Percentiles rank a stretch among this genome's conserved stretches.
Conservation (phyloP, 164 flowering plant genomes). For the Hamamelis virginiana region DNA sequence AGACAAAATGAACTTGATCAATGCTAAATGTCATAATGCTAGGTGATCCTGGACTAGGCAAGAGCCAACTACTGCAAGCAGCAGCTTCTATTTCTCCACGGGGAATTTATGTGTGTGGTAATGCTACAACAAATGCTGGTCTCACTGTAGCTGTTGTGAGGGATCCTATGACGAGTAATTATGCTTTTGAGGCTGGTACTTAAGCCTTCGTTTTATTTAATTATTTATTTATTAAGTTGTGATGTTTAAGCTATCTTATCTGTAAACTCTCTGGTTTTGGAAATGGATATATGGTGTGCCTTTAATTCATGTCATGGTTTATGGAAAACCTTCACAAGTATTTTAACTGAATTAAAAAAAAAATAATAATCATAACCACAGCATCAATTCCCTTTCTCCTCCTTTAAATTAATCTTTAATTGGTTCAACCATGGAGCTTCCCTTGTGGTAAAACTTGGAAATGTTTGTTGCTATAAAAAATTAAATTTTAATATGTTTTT, state of each 20-base stretch:
- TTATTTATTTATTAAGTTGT: background rate
- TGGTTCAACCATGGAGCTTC: background rate
- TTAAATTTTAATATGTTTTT: background rate
- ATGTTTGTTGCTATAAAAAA: background rate
- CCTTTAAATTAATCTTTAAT: no score
- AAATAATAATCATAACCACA: background rate
- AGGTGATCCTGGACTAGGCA: constrained; percentile 99
- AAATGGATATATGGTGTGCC: background rate
- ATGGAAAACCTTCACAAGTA: constrained; percentile 4
- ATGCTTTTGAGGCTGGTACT: constrained; percentile 98
- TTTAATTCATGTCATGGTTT: background rate
- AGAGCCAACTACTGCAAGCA: constrained; percentile 97
- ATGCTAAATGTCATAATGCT: constrained; percentile 18
- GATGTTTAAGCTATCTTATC: background rate
- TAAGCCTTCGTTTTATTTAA: constrained; percentile 1
- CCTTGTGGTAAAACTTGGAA: background rate
- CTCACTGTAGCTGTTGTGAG: constrained; percentile 98
- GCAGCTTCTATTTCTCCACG: constrained; percentile 96
- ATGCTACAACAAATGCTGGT: constrained; percentile 98
- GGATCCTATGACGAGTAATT: constrained; percentile 88
- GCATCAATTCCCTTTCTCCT: background rate
- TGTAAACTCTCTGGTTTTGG: background rate
- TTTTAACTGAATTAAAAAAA: background rate
- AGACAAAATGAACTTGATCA: constrained; percentile 8
- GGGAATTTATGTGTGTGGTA: constrained; percentile 98